Evolutionary conservation across 345 rosid genomes (phyloP), one percentile per base, ranked within the genome.

Genomic region (Stellera chamaejasme): DNA sequence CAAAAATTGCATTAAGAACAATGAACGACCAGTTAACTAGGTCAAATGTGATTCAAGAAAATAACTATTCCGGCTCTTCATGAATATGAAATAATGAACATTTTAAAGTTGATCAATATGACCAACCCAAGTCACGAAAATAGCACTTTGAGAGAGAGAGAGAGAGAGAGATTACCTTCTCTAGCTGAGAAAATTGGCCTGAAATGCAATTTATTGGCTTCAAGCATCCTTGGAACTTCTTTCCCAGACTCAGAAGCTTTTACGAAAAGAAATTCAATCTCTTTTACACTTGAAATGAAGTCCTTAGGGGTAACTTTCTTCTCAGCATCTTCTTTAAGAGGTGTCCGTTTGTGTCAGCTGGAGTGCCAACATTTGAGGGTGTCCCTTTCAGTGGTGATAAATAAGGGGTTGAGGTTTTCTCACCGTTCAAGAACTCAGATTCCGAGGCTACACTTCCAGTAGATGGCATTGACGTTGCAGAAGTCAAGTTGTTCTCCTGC

Each of bases 141-240:
- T 48, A 48, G 10, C 48, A 48, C 5, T 10, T 10, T 1, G 27
- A 66, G 50, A 52, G 57, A 48, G 55, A 59, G 56, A 55, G 66
- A 61, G 68, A 71, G 51, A 57, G 68, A 42, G 60, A 50, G 13
- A 23, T 58, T 78, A 87, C 91, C 72, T 63, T 81, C 82, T 78
- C 80, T 81, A 55, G 67, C 78, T 1, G 74, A 58, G 48, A 69
- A 68, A 66, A 87, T 72, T 26, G 94, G 94, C 56, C 89, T 94
- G 63, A 84, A 84, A 77, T 83, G 91, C 72, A 93, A 58, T 54
- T 87, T 93, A 71, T 89, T 85, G 65, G 92, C 99, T 80, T 89
- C 97, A 51, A 93, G 96, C 99, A 93, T 89, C 76, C 92, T 82
- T 43, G 96, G 99, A 71, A 89, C 92, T 70, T 93, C 97, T 77